These are phyloP conservation scores for Pseudomicrostroma phylloplanum DNA, from an alignment of 1,284 basidiomycete species.

Conservation along the genomic window DNA sequence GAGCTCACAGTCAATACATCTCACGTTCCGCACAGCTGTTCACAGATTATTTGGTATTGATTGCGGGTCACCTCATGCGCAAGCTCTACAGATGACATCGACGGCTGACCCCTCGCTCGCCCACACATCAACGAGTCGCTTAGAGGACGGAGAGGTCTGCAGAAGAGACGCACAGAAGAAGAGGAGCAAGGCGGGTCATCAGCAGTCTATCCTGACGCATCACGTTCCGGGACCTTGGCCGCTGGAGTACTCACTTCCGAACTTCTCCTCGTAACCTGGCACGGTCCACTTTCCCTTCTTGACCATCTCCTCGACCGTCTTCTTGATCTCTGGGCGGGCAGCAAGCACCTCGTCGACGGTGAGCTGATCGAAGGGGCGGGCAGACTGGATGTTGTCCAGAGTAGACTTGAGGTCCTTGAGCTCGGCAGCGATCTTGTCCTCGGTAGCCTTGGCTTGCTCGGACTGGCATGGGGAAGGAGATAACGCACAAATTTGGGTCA, in stretches of 20 bases:
- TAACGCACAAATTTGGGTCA: too few species aligned
- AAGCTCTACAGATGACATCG: too few species aligned
- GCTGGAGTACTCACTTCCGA: constrained; percentile 39
- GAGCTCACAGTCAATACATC: too few species aligned
- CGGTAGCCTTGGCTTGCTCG: constrained; percentile 81
- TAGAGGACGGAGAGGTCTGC: constrained; percentile 42
- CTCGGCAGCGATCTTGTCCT: constrained; percentile 85
- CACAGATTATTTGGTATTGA: too few species aligned
- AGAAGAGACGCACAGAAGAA: background rate
- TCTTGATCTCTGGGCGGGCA: constrained; percentile 84
- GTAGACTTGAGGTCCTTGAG: constrained; percentile 86
- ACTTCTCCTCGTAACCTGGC: constrained; percentile 51
- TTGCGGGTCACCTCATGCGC: too few species aligned
- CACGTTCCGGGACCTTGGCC: background rate
- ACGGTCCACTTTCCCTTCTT: constrained; percentile 99
- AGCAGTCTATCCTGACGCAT: too few species aligned
- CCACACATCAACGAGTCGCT: background rate
- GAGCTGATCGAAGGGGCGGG: constrained; percentile 93
- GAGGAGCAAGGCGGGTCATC: background rate
- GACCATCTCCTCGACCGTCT: constrained; percentile 93
- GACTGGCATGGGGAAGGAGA: constrained; percentile 58
- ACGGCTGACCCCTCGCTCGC: too few species aligned
- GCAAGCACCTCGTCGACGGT: constrained; percentile 85
- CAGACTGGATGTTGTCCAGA: constrained; percentile 93
- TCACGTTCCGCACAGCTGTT: too few species aligned